Evolutionary conservation across 2,329 filamentous ascomycete genomes (phyloP).

Genomic region (Didymosphaeria variabile): DNA sequence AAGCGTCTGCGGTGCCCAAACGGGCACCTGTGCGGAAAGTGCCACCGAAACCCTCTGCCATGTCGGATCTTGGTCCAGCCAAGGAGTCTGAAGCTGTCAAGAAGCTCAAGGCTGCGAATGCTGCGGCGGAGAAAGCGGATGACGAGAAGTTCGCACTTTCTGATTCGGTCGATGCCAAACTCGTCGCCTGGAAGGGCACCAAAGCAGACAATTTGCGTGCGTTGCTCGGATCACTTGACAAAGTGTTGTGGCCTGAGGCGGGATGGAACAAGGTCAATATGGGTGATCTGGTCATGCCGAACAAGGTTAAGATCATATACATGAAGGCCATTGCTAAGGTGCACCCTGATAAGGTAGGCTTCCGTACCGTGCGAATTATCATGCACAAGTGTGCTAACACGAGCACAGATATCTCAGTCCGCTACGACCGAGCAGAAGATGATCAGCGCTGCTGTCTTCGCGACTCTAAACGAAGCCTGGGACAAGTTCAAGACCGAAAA

Average conservation of each 20-base stretch:
- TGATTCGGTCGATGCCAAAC: conserved; percentile 82
- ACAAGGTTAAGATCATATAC: conserved; percentile 96
- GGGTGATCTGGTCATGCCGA: conserved; percentile 89
- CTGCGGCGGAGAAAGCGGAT: conserved; percentile 84
- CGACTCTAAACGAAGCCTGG: conserved; percentile 72
- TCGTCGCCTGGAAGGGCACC: conserved; percentile 85
- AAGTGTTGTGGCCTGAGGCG: conserved; percentile 87
- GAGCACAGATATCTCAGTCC: conserved; percentile 62
- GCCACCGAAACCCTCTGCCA: conserved; percentile 51
- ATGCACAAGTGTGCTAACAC: conserved; percentile 21
- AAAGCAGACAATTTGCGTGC: conserved; percentile 94
- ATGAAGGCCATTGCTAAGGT: conserved; percentile 99
- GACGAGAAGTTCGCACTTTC: conserved; percentile 91
- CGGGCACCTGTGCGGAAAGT: conserved; percentile 36
- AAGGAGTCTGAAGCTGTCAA: conserved; percentile 78
- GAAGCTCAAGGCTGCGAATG: conserved; percentile 82
- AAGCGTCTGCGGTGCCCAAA: conserved; percentile 28
- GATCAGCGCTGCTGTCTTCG: conserved; percentile 72
- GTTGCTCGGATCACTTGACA: conserved; percentile 84
- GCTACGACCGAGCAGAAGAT: conserved; percentile 74
- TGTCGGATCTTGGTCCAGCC: conserved; percentile 55
- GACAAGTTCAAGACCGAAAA: conserved; percentile 74
- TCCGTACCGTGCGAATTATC: not conserved
- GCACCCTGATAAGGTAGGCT: conserved; percentile 95
- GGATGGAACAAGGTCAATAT: conserved; percentile 98